Evolutionary conservation across 306 rosid genomes (phyloP), one percentile per base, ranked within the genome.

Genomic region (Alnus glutinosa): DNA sequence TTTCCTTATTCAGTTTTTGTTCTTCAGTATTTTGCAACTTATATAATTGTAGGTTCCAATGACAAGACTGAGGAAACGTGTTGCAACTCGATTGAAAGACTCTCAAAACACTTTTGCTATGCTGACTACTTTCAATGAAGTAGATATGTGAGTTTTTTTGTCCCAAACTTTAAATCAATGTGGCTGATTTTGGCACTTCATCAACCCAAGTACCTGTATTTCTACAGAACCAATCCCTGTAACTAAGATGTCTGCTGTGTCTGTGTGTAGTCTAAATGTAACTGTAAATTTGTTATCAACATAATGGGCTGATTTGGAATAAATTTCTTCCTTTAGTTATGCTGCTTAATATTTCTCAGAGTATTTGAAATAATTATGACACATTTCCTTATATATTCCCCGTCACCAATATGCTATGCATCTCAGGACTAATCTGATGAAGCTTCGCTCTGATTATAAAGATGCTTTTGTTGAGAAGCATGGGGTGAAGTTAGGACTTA

Each of bases 11-110:
- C 69, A 13, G 15, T 42, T 30, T 62, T 32, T 14, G 14, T 32
- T 14, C 18, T 62, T 59, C 14, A 30, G 70, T 39, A 8, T 59
- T 44, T 32, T 30, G 34, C 66, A 49, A 69, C 50, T 44, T 55
- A 19, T 15, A 37, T 49, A 36, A 70, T 23, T 47, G 71, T 50
- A 90, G 94, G 90, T 90, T 84, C 92, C 91, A 42, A 90, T 90
- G 90, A 88, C 89, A 78, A 84, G 92, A 81, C 89, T 90, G 46
- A 86, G 94, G 86, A 90, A 90, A 77, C 83, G 91, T 55, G 94
- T 90, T 67, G 90, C 94, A 71, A 86, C 87, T 12, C 90, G 90
- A 36, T 86, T 86, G 90, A 90, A 90, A 58, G 94, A 90, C 72
- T 86, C 92, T 18, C 92, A 88, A 76, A 86, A 90, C 79, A 90